Percentiles rank a stretch among this genome's conserved stretches.
Conservation (phyloP, 179 eudicot genomes). For the Silene coronaria region DNA sequence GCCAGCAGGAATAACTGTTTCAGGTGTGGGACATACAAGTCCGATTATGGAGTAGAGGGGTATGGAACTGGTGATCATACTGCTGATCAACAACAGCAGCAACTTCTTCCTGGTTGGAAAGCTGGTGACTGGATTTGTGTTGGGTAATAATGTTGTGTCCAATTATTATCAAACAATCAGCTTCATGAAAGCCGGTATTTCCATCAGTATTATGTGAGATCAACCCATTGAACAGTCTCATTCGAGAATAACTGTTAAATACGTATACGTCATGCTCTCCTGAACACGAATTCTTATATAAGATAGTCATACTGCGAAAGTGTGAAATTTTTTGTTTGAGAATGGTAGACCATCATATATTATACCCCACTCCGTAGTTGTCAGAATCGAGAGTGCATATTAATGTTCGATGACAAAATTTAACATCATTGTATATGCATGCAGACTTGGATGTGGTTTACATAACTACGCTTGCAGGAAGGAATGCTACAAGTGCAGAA, state of each 20-base stretch:
- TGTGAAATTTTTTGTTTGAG: no score
- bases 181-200: no score
- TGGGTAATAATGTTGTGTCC: no score
- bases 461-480: conserved; percentile 83
- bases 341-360: no score
- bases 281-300: no score
- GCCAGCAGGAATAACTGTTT: conserved; percentile 78
- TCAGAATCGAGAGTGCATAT: not conserved
- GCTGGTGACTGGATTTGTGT: conserved; percentile 86
- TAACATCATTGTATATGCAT: not conserved
- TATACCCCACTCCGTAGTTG: no score
- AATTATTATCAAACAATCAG: no score
- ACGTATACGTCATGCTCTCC: no score
- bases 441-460: conserved; percentile 62
- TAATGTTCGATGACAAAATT: not conserved
- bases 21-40: conserved; percentile 55
- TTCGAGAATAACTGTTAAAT: no score
- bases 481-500: conserved; percentile 65
- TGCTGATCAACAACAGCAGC: conserved; percentile 20
- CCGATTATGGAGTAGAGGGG: conserved; percentile 29
- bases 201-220: no score
- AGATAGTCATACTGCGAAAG: no score
- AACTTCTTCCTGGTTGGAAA: conserved; percentile 72
- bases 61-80: conserved; percentile 22
- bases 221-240: no score